Evolutionary conservation across 768 basidiomycete genomes (phyloP).

Genomic region (Cystobasidiopsis lactophilus): DNA sequence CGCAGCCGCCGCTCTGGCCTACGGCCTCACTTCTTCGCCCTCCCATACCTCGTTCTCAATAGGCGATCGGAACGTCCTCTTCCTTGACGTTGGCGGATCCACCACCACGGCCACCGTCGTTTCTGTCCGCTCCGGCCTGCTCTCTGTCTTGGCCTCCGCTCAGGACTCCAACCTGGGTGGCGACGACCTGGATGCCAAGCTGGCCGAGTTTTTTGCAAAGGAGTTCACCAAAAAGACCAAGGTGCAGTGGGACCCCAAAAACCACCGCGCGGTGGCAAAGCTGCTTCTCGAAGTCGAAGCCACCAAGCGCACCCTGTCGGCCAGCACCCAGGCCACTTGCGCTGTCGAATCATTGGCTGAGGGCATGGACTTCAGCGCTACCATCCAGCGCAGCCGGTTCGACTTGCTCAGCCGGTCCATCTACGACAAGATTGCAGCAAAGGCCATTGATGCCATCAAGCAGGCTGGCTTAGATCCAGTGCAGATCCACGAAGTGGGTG

Average conservation of each 20-base stretch:
- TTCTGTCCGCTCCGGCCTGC: constrained; percentile 45
- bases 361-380: constrained; percentile 66
- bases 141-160: constrained; percentile 39
- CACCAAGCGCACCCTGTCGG: constrained; percentile 78
- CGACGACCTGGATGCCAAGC: constrained; percentile 50
- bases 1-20: constrained; percentile 42
- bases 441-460: constrained; percentile 23
- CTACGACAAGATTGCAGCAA: constrained; percentile 17
- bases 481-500: constrained; percentile 26
- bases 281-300: constrained; percentile 78
- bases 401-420: constrained; percentile 26
- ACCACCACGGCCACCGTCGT: constrained; percentile 47
- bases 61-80: constrained; percentile 49
- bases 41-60: neutral
- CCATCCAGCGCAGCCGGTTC: constrained; percentile 31
- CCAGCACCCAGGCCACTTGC: constrained; percentile 66
- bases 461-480: constrained; percentile 24
- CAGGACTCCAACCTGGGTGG: constrained; percentile 34
- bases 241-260: constrained; percentile 38
- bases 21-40: constrained; percentile 25
- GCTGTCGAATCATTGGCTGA: constrained; percentile 87
- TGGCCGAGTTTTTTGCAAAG: constrained; percentile 76
- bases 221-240: constrained; percentile 96
- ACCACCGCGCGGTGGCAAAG: constrained; percentile 78
- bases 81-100: constrained; percentile 62